phyloP scores from a whole-genome alignment of 2,329 filamentous ascomycete genomes.

The Colletotrichum somersetense region DNA sequence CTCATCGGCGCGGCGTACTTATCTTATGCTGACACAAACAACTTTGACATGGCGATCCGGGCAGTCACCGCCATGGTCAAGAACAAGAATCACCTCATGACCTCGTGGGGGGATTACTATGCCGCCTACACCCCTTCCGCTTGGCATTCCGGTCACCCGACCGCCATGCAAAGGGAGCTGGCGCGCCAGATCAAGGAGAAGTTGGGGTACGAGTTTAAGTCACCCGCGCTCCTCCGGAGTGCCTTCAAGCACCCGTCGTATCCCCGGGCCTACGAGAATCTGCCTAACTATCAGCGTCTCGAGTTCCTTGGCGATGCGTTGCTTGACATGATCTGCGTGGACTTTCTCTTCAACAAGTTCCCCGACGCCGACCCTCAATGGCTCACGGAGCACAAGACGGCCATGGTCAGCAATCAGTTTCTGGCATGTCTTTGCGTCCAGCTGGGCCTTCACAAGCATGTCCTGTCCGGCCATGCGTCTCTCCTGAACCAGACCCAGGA shows the following conservation, averaged over 20 bases:
- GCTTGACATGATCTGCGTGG: slow-evolving; percentile 87
- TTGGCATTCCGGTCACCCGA: slow-evolving; percentile 75
- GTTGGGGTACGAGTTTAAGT: slow-evolving; percentile 74
- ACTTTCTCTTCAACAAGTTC: slow-evolving; percentile 82
- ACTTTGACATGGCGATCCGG: slow-evolving; percentile 70
- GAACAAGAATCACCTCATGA: slow-evolving; percentile 77
- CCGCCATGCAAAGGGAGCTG: slow-evolving; percentile 77
- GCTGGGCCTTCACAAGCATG: slow-evolving; percentile 81
- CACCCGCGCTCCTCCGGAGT: slow-evolving; percentile 81
- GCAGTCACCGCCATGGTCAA: slow-evolving; percentile 79
- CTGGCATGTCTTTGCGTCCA: slow-evolving; percentile 84
- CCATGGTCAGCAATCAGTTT: slow-evolving; percentile 98
- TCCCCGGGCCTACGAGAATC: slow-evolving; percentile 77
- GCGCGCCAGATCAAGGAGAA: slow-evolving; percentile 72
- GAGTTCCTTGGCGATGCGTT: slow-evolving; percentile 94
- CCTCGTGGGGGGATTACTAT: slow-evolving; percentile 79
- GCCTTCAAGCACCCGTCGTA: slow-evolving; percentile 92
- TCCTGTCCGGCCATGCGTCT: slow-evolving; percentile 67
- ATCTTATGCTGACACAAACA: slow-evolving; percentile 54
- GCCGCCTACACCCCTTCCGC: slow-evolving; percentile 74
- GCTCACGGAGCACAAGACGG: slow-evolving; percentile 99
- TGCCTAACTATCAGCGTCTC: slow-evolving; percentile 90
- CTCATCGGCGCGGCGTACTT: slow-evolving; percentile 88
- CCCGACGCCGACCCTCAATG: slow-evolving; percentile 90
- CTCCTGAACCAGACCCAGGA: slow-evolving; percentile 62